Percentiles rank a stretch among this genome's conserved stretches.
phyloP scores from a whole-genome alignment of 2,329 filamentous ascomycete species.

The Myotisia sp. region DNA sequence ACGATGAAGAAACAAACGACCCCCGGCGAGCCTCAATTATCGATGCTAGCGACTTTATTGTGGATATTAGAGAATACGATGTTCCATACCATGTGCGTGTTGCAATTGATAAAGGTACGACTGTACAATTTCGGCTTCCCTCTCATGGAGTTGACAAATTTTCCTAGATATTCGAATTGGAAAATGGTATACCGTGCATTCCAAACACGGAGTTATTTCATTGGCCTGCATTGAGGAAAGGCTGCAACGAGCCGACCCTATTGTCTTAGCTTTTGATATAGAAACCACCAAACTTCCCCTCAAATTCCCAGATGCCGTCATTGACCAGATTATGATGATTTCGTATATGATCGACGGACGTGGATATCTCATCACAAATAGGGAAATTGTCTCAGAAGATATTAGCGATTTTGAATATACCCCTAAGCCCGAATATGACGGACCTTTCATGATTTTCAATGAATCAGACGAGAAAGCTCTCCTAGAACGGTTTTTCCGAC shows the following conservation, averaged over 20 bases:
- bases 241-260: constrained; percentile 78
- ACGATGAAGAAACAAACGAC: constrained; percentile 78
- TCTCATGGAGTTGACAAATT: constrained; percentile 15
- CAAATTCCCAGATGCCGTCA: constrained; percentile 87
- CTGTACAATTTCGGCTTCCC: neutral
- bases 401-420: constrained; percentile 98
- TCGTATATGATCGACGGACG: constrained; percentile 99
- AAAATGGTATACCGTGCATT: constrained; percentile 93
- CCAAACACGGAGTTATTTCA: constrained; percentile 78
- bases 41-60: constrained; percentile 91
- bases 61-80: constrained; percentile 98
- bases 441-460: constrained; percentile 96
- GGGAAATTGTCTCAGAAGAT: constrained; percentile 93
- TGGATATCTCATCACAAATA: constrained; percentile 93
- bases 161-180: constrained; percentile 73
- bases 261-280: constrained; percentile 99
- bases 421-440: constrained; percentile 87
- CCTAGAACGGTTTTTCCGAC: constrained; percentile 83
- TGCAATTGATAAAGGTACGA: constrained; percentile 74
- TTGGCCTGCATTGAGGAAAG: constrained; percentile 75
- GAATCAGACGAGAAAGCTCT: constrained; percentile 82
- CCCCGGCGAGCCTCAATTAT: constrained; percentile 62
- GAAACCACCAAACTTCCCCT: constrained; percentile 91
- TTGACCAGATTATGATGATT: constrained; percentile 99
- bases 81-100: constrained; percentile 98